Evolutionary conservation across 306 rosid genomes (phyloP), one percentile per base, ranked within the genome.

Genomic region (Lithocarpus polystachyus): DNA sequence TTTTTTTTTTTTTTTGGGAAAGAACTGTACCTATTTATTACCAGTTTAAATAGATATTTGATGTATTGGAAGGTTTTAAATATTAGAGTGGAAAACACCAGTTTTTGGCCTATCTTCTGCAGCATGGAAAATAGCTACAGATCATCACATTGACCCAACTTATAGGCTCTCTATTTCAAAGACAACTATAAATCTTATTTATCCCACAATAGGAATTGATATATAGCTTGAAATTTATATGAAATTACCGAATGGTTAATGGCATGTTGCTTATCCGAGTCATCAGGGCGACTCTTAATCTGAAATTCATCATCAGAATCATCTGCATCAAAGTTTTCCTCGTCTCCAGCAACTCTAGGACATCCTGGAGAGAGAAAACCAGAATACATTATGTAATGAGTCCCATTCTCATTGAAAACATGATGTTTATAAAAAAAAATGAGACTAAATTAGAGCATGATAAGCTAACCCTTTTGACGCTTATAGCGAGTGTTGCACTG

Each of bases 261-360:
- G 79, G 57, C 83, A 29, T 65, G 83, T 12, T 83, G 80, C 54
- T 48, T 70, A 19, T 88, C 82, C 13, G 84, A 76, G 35, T 78
- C 84, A 15, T 81, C 85, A 14, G 75, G 77, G 35, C 9, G 80
- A 71, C 67, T 84, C 89, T 92, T 92, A n/a, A 79, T 77, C 74
- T 80, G 90, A 81, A 91, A 92, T 22, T 95, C 99, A n/a, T 93
- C 97, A 4, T 92, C 99, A 70, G 88, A 87, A 84, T 95, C 98
- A 84, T 91, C 98, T 4, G 82, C 92, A 48, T 92, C 99, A 13
- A 85, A 79, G 77, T 77, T 80, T 3, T 92, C 97, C 6, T 92
- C 99, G 60, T 93, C 99, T 56, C 98, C 98, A 26, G 65, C 88
- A 57, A 91, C 93, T 88, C 99, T 88, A 18, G 99, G 94, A 86